These are phyloP conservation scores for Ophiocordyceps robertsii DNA, from an alignment of 2,329 filamentous ascomycete genomes.

Conservation along the genomic window DNA sequence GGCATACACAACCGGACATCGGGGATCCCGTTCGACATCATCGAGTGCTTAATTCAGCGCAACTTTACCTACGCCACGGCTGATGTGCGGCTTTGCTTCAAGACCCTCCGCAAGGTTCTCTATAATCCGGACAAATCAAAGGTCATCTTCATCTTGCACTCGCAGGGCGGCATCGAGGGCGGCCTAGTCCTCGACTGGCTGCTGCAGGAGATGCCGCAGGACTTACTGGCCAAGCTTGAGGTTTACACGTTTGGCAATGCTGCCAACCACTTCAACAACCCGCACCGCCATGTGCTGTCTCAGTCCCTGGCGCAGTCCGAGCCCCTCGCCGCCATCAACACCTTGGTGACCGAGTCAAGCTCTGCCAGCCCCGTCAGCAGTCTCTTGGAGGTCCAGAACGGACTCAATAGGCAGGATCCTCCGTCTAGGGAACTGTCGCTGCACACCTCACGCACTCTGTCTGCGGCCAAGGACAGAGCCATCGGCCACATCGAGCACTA, in stretches of 20 bases:
- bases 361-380: slow-evolving; percentile 9
- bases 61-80: slow-evolving; percentile 59
- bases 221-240: slow-evolving; percentile 55
- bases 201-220: slow-evolving; percentile 54
- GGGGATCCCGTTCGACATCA: slow-evolving; percentile 62
- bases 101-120: slow-evolving; percentile 48
- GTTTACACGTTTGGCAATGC: slow-evolving; percentile 69
- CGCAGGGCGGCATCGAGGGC: slow-evolving; percentile 64
- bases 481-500: slow-evolving; percentile 72
- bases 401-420: slow-evolving; percentile 2
- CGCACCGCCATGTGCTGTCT: slow-evolving; percentile 36
- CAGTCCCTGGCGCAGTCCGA: slow-evolving; percentile 22
- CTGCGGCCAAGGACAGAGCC: slow-evolving; percentile 29
- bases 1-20: slow-evolving; percentile 66
- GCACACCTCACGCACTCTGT: slow-evolving; percentile 21
- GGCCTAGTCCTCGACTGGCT: slow-evolving; percentile 66
- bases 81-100: slow-evolving; percentile 51
- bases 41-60: slow-evolving; percentile 67
- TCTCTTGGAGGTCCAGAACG: slow-evolving; percentile 8
- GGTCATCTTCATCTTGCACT: slow-evolving; percentile 62
- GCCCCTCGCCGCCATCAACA: slow-evolving; percentile 20
- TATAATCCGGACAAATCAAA: slow-evolving; percentile 50
- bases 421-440: slow-evolving; percentile 12
- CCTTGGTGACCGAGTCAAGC: slow-evolving; percentile 22
- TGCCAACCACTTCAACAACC: slow-evolving; percentile 74